These are phyloP conservation scores for Plasmodium fragile DNA, from an alignment of 169 alveolate genomes.

Conservation along the genomic window DNA sequence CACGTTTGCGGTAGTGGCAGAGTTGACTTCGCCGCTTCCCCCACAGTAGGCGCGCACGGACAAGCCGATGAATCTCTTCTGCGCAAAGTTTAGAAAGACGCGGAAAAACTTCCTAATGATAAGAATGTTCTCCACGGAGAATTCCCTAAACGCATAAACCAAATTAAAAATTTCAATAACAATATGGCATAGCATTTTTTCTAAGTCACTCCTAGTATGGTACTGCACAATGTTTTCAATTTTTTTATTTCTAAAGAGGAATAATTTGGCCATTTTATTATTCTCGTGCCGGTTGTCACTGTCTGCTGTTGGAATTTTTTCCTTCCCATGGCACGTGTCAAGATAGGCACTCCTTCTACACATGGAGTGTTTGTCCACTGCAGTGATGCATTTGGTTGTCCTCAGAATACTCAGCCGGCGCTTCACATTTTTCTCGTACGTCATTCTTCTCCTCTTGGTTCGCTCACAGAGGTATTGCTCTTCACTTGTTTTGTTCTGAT, in stretches of 20 bases:
- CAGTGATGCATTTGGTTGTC: slow-evolving; percentile 28
- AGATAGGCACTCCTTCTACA: background rate
- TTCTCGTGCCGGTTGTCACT: background rate
- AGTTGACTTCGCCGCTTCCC: background rate
- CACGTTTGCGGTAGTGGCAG: background rate
- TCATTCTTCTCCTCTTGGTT: slow-evolving; percentile 1
- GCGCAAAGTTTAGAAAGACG: slow-evolving; percentile 50
- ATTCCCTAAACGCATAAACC: slow-evolving; percentile 46
- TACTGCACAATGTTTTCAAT: slow-evolving; percentile 46
- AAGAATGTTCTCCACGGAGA: slow-evolving; percentile 42
- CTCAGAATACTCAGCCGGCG: slow-evolving; percentile 44
- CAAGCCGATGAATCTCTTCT: slow-evolving; percentile 29
- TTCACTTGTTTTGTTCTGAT: background rate
- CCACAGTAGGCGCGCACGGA: slow-evolving; percentile 1
- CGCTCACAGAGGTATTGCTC: background rate
- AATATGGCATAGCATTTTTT: slow-evolving; percentile 46
- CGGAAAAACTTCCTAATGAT: slow-evolving; percentile 71
- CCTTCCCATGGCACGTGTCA: background rate
- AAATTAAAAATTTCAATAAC: slow-evolving; percentile 68
- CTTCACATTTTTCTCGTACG: slow-evolving; percentile 39
- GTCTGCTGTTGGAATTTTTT: background rate
- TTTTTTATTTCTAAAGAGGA: slow-evolving; percentile 31
- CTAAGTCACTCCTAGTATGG: slow-evolving; percentile 53
- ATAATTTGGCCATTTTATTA: background rate
- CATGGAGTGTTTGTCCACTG: background rate